Base-by-base conservation (phyloP, 148 eudicot genomes). In the Cornus florida region DNA sequence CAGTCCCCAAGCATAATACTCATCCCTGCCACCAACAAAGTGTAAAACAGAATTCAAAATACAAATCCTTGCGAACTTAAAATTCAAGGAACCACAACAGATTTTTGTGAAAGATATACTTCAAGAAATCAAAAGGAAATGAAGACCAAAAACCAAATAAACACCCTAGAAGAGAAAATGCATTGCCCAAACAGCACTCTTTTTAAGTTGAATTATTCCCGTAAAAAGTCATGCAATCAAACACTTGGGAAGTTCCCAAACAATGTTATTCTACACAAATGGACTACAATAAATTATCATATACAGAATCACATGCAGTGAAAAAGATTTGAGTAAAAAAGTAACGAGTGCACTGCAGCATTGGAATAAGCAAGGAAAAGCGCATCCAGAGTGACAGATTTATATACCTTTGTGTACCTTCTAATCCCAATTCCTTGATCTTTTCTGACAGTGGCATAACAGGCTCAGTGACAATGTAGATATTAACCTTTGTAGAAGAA, bases 1-100 rank as follows among this genome's bases (percentile, higher is more conserved):
- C 84, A 95, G 80, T 59, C 98, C 98, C 98, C 98, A 95, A n/a
- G 98, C 97, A 85, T 86, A 95, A 89, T 91, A 95, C 77, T 95
- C 98, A 85, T 95, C 90, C 92, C 98, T 95, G 93, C 67, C 78
- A 84, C 60, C 48, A 72, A 75, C 59, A 78, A 70, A 56, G 70
- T 16, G 13, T 12, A 77, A 2, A 77, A 11, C 38, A 0, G 50
- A 62, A 9, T 70, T 78, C 68, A n/a, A 28, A 70, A 20, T 69
- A 41, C 33, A 81, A 76, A 72, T 20, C 16, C 10, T 48, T 28
- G 12, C 53, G 53, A 50, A 53, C 43, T 50, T 9, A 65, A 39
- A 67, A 69, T 12, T 48, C 35, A 8, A 13, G 14, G 33, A 62
- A 62, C 66, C 66, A 3, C 66, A 62, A n/a, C 8, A 6, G 23